Conservation (phyloP, 1,139 yeast genomes). For the Saccharomycopsis crataegensis region DNA sequence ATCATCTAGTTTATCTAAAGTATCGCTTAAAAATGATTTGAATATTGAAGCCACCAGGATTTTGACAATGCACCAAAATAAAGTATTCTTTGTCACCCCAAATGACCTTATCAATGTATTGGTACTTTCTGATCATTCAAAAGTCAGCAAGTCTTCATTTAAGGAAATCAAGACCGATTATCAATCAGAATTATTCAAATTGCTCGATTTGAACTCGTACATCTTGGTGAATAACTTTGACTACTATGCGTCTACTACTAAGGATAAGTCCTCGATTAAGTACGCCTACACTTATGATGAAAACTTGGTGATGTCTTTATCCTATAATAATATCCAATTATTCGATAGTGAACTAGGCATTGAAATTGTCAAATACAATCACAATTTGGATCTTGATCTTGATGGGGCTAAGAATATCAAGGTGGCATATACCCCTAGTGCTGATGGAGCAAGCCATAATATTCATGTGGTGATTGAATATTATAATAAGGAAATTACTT, state of each 20-base stretch:
- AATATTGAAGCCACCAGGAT: constrained; percentile 7
- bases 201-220: constrained; percentile 14
- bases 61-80: constrained; percentile 20
- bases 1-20: background rate
- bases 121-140: background rate
- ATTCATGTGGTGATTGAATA: constrained; percentile 20
- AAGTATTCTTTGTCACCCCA: constrained; percentile 10
- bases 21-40: background rate
- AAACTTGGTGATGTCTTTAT: constrained; percentile 6
- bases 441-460: constrained; percentile 13
- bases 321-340: constrained; percentile 1
- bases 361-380: constrained; percentile 20
- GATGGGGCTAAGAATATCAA: constrained; percentile 21
- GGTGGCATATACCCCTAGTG: constrained; percentile 14
- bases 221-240: constrained; percentile 12
- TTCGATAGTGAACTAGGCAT: constrained; percentile 24
- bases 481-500: constrained; percentile 24
- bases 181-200: background rate
- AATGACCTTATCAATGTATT: constrained; percentile 18
- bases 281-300: constrained; percentile 6
- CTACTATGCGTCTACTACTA: constrained; percentile 7
- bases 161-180: constrained; percentile 10
- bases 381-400: constrained; percentile 21
- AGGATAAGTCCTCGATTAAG: background rate
- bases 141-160: background rate